Evolutionary conservation across 805 yeast genomes (phyloP).

Genomic region (Yarrowia sp.): DNA sequence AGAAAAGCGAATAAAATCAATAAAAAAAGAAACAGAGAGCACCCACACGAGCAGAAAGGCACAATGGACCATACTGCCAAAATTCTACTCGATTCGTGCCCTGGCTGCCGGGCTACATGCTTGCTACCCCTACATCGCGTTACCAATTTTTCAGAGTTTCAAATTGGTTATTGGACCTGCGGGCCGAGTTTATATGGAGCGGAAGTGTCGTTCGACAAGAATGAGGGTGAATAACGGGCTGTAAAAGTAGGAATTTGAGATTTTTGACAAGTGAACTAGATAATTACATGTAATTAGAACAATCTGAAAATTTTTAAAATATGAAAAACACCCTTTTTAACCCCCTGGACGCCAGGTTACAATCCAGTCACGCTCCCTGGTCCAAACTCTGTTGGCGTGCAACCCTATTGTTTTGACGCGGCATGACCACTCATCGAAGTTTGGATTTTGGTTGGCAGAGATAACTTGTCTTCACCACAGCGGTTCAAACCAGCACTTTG

Average conservation of each 20-base stretch:
- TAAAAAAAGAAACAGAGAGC: no score
- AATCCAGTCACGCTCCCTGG: slow-evolving; percentile 24
- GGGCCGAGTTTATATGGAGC: not conserved
- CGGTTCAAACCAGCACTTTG: not conserved
- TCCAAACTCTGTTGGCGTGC: slow-evolving; percentile 1
- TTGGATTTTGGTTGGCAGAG: not conserved
- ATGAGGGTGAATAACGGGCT: not conserved
- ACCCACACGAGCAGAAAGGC: no score
- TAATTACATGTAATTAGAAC: no score
- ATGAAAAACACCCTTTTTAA: no score
- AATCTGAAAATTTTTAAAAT: no score
- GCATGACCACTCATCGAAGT: slow-evolving; percentile 17
- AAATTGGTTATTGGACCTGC: not conserved
- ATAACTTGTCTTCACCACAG: not conserved
- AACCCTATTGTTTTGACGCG: slow-evolving; percentile 15
- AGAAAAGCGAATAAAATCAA: not conserved
- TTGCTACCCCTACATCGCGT: slow-evolving; percentile 24
- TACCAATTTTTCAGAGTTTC: not conserved
- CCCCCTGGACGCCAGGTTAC: not conserved
- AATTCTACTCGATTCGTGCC: not conserved
- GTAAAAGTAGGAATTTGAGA: not conserved
- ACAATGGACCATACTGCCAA: not conserved
- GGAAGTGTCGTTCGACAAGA: not conserved
- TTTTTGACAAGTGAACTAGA: no score
- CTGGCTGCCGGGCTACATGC: not conserved